These are phyloP conservation scores for Amanita muscaria DNA, from an alignment of 768 basidiomycete genomes.

Conservation along the genomic window DNA sequence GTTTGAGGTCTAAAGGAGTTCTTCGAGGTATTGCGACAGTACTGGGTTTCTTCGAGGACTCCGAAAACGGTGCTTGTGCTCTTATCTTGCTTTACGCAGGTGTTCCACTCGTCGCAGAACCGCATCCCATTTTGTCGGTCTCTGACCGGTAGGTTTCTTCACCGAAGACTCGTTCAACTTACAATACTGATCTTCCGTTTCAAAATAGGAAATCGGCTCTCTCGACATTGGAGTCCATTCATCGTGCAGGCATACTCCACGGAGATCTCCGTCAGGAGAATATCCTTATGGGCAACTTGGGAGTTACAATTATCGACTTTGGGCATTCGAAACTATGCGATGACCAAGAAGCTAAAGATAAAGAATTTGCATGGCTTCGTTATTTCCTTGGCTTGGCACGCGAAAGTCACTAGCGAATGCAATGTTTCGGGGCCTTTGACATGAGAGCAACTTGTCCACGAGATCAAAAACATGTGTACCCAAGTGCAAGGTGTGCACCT, in stretches of 20 bases:
- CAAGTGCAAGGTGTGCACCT: too few relatives aligned
- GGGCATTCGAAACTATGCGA: conserved; percentile 10
- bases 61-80: conserved; percentile 12
- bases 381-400: conserved; percentile 7
- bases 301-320: too few relatives aligned
- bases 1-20: conserved; percentile 12
- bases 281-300: conserved; percentile 12
- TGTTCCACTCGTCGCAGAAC: conserved; percentile 4
- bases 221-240: conserved; percentile 11
- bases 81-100: too few relatives aligned
- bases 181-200: conserved; percentile 9
- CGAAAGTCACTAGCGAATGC: conserved; percentile 1
- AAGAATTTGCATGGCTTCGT: conserved; percentile 11
- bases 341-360: conserved; percentile 11
- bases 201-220: conserved; percentile 11
- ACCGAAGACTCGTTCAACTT: conserved; percentile 7
- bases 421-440: too few relatives aligned
- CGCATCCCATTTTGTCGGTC: conserved; percentile 6
- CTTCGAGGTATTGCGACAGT: too few relatives aligned
- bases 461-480: too few relatives aligned
- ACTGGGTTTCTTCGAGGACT: conserved; percentile 14
- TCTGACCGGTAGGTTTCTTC: conserved; percentile 12
- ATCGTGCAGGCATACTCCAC: conserved; percentile 14
- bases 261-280: conserved; percentile 14
- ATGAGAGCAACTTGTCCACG: too few relatives aligned